Base-by-base conservation (phyloP, 768 basidiomycete genomes). In the Leccinum disarticulatum region DNA sequence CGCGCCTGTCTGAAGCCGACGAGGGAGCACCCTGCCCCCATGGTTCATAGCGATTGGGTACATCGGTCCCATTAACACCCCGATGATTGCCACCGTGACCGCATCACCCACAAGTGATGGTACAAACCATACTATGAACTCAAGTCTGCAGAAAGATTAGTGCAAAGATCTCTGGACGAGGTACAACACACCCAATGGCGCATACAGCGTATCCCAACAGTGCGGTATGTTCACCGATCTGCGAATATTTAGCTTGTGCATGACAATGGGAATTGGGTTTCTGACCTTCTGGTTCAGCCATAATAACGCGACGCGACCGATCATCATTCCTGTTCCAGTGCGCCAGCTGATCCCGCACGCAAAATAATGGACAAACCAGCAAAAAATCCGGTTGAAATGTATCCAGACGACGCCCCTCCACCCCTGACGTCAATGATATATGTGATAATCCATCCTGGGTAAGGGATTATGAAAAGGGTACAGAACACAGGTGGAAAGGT, bases 1-100 rank as follows among this genome's bases (percentile, higher is more conserved):
- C 3, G 65, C 66, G 51, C 66, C 74, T 30, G 74, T 75, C 36
- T 75, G 60, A 38, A 79, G 68, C 64, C 69, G 67, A 15, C 61
- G 69, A 51, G 77, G 76, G 15, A 79, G 66, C 30, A 77, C 61
- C 27, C 70, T 75, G 9, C 64, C 68, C 1, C 76, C 68, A 52
- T 79, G 74, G 17, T 71, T 72, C 55, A 76, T 68, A 15, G 75
- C 59, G 46, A 89, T 82, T 2, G 87, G 88, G 66, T 87, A 91
- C 75, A 91, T 83, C 3, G 88, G 89, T 0, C 88, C 90, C n/a
- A 92, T 76, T 25, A 90, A 71, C 10, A 90, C 54, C 15, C 90
- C 91, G 22, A 90, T 74, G 49, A 90, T 63, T 3, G 86, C 80
- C 25, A 90, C 79, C 0, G 86, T 83, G 3, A 90, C 77, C 3